These are phyloP conservation scores for Gossypium aridum DNA, from an alignment of 441 rosid species.

Conservation along the genomic window DNA sequence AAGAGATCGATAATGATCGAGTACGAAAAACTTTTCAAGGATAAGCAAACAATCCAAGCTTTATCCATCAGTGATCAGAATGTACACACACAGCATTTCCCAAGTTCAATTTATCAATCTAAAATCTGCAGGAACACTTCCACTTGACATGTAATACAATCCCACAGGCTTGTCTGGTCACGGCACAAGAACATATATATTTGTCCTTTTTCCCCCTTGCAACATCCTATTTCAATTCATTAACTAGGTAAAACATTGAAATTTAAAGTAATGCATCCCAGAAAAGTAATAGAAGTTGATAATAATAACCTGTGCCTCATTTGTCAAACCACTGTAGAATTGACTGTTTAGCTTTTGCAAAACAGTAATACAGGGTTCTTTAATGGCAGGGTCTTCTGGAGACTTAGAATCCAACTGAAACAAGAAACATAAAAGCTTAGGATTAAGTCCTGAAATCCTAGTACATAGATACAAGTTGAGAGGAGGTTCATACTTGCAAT, in stretches of 20 bases:
- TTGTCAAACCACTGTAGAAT: slow-evolving; percentile 39
- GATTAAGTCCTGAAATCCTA: background rate
- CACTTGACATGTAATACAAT: background rate
- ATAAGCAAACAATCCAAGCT: background rate
- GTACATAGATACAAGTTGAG: slow-evolving; percentile 10
- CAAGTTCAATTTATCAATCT: background rate
- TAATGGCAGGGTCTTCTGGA: slow-evolving; percentile 46
- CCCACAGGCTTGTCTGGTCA: background rate
- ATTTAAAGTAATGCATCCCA: background rate
- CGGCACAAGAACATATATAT: background rate
- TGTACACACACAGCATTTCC: background rate
- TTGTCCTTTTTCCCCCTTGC: background rate
- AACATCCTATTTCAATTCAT: background rate
- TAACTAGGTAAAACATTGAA: background rate
- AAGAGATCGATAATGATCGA: background rate
- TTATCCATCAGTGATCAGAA: background rate
- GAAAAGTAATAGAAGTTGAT: background rate
- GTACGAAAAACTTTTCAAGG: background rate
- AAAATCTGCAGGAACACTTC: background rate
- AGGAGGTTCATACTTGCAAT: slow-evolving; percentile 55
- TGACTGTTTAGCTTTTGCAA: slow-evolving; percentile 56
- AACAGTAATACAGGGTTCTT: slow-evolving; percentile 62
- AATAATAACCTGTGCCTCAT: slow-evolving; percentile 68
- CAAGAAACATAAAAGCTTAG: slow-evolving; percentile 16
- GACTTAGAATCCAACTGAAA: slow-evolving; percentile 59